Evolutionary conservation across 768 basidiomycete species (phyloP), one percentile per base, ranked within the genome.

Genomic region (Podaxis mareebaensis): DNA sequence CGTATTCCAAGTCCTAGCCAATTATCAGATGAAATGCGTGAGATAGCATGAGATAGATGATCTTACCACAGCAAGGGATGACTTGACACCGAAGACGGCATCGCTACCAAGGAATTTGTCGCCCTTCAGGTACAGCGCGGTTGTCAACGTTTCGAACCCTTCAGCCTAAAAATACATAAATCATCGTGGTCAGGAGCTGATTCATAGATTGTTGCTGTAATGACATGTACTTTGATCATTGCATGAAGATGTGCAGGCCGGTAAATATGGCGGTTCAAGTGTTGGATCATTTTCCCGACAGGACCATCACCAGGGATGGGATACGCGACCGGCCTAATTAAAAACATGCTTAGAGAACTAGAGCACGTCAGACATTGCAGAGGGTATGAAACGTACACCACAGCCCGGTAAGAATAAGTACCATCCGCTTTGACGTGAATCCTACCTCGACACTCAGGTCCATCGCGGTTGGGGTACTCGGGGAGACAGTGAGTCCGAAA

Each of bases 161-260:
- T 83, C 82, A 0, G 91, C 92, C 69, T 87, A 71, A 54, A 42
- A 20, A 28, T 17, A 12, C 55, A 79, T 69, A 71, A 79, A 75
- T 24, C 39, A 42, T 22, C 20, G 58, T 8, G 46, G 52, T 56
- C 30, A 48, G 42, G 24, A 46, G 49, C 17, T 13, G 15, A 51
- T 33, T 20, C 0, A 46, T 28, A 13, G 11, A 39, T 46, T 26
- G 38, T 13, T 20, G 5, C 1, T 30, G 17, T 40, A 53, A 52
- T n/a, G 3, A 57, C 7, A 28, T 71, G 2, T 3, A 88, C 90
- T 58, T 87, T 75, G 60, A 93, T 78, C 77, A 86, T 80, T 64
- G 94, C 75, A 72, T 95, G 93, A 54, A 95, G 69, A 72, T 95
- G 93, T 51, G 84, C 91, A 11, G 93, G 93, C 13, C 93, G 82